Percentiles rank a stretch among this genome's conserved stretches.
These are phyloP conservation scores for Trichoderma pleuroti DNA, from an alignment of 2,329 filamentous ascomycete genomes.

Conservation along the genomic window DNA sequence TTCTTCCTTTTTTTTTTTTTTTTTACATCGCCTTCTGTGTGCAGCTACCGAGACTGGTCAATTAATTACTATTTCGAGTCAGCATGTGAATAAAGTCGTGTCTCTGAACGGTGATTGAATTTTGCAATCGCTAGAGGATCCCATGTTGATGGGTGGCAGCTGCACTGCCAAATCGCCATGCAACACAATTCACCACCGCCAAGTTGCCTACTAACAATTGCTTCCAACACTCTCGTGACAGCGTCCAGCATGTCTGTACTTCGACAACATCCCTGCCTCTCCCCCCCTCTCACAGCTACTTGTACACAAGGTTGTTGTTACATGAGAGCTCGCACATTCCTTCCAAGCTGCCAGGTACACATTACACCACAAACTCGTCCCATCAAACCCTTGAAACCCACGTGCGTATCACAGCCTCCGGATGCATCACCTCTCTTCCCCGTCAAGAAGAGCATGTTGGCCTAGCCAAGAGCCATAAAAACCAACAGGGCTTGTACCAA, in stretches of 20 bases:
- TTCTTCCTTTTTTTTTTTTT: no score
- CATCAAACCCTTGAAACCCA: not conserved
- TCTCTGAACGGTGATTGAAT: not conserved
- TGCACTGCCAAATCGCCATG: not conserved
- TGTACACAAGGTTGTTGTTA: not conserved
- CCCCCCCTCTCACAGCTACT: not conserved
- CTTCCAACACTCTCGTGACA: not conserved
- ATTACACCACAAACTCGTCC: not conserved
- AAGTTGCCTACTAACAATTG: not conserved
- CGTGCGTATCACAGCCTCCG: not conserved
- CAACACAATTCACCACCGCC: not conserved
- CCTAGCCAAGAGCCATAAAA: not conserved
- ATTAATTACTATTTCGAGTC: not conserved
- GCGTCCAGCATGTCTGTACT: not conserved
- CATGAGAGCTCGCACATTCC: not conserved
- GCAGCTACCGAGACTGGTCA: not conserved
- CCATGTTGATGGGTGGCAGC: not conserved
- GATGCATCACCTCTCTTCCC: constrained; percentile 3
- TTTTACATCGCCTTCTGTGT: not conserved
- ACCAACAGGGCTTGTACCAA: constrained; percentile 7
- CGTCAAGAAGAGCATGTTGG: not conserved
- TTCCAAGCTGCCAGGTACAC: not conserved
- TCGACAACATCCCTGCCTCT: not conserved
- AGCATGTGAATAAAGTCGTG: not conserved
- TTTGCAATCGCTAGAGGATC: not conserved